Evolutionary conservation across 495 filamentous ascomycete species (phyloP).

Genomic region (Stereocaulon alpinum): DNA sequence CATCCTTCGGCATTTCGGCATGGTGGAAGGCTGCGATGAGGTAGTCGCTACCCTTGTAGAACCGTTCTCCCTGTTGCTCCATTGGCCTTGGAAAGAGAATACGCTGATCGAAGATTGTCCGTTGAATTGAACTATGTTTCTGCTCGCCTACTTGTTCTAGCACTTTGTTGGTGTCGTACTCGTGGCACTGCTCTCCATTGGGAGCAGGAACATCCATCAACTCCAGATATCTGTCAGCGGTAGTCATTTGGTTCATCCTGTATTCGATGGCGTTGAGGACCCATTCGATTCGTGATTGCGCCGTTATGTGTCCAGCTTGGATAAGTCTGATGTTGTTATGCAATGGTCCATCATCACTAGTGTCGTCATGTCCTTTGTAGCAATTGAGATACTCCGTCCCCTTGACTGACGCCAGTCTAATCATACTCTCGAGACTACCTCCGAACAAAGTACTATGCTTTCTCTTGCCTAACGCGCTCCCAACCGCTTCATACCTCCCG

Average conservation of each 20-base stretch:
- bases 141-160: not conserved
- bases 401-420: not conserved
- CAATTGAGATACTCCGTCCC: not conserved
- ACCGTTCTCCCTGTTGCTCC: not conserved
- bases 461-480: not conserved
- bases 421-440: not conserved
- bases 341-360: not conserved
- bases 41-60: not conserved
- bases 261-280: not conserved
- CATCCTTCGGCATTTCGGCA: not conserved
- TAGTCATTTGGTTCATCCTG: conserved; percentile 12
- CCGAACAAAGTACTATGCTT: conserved; percentile 7
- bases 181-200: not conserved
- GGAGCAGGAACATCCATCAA: not conserved
- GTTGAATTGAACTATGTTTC: not conserved
- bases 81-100: conserved; percentile 3
- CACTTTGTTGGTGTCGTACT: not conserved
- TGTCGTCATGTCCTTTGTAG: conserved; percentile 6
- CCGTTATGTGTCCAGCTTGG: not conserved
- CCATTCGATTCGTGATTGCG: not conserved
- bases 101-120: not conserved
- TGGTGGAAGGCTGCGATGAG: conserved; percentile 3
- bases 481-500: not conserved
- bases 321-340: conserved; percentile 2
- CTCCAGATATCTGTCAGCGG: conserved; percentile 8